Evolutionary conservation across 495 filamentous ascomycete genomes (phyloP).

Genomic region (Aspergillus panamensis): DNA sequence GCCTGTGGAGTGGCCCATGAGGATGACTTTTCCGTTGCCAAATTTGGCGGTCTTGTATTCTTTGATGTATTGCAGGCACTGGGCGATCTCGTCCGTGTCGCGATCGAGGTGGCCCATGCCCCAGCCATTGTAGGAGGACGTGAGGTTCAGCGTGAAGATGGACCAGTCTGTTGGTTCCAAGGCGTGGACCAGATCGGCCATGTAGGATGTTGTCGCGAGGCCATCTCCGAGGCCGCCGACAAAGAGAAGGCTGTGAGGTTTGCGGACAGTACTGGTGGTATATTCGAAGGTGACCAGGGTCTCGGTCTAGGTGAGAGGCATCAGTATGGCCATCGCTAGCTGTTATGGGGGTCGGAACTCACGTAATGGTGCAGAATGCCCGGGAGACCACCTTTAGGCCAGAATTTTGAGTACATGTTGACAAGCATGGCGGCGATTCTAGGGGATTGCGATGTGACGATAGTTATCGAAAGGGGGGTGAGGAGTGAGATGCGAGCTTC

Average conservation of each 20-base stretch:
- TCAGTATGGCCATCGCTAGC: too few relatives aligned
- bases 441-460: too few relatives aligned
- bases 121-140: constrained; percentile 67
- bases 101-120: constrained; percentile 62
- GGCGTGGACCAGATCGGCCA: constrained; percentile 45
- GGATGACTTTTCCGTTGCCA: constrained; percentile 56
- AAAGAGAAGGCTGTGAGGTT: constrained; percentile 70
- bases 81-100: constrained; percentile 71
- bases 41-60: constrained; percentile 37
- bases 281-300: constrained; percentile 47
- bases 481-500: too few relatives aligned
- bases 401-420: constrained; percentile 49
- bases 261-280: constrained; percentile 25
- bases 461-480: too few relatives aligned
- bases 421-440: too few relatives aligned
- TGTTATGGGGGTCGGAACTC: constrained; percentile 9
- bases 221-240: constrained; percentile 80
- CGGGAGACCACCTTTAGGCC: constrained; percentile 46
- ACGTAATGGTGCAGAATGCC: constrained; percentile 58
- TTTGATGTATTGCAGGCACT: constrained; percentile 68
- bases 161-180: constrained; percentile 59
- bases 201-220: constrained; percentile 64
- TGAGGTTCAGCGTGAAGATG: constrained; percentile 59
- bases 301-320: constrained; percentile 33
- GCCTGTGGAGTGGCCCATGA: constrained; percentile 84